Evolutionary conservation across 1,284 basidiomycete genomes (phyloP), one percentile per base, ranked within the genome.

Genomic region (Chondrostereum purpureum): DNA sequence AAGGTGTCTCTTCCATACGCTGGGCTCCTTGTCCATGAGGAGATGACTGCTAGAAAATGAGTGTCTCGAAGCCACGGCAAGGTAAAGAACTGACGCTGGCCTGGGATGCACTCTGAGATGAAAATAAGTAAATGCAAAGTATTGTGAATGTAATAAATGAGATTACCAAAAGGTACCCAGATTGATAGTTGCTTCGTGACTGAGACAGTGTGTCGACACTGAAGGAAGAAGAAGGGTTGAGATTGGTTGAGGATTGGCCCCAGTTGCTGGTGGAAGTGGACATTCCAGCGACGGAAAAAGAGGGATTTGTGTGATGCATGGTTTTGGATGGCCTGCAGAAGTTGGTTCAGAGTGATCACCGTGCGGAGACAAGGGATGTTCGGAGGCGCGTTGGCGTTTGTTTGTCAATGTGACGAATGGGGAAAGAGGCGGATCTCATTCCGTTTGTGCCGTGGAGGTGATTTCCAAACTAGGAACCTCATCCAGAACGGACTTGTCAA

Each of bases 101-200:
- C 58, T 82, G 81, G 8, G 75, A 77, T 13, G 73, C 66, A 36
- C 79, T 83, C 83, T 82, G 47, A 5, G 42, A 20, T 17, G 1
- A 36, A 38, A 49, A 17, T 50, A 10, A 42, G 21, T n/a, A 17
- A 22, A 20, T 22, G 19, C 5, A 47, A 42, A 42, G 18, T 33
- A 13, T 2, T 18, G 14, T 21, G 8, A 2, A 33, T 18, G 19
- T 16, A 48, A 18, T 33, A 48, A 27, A 10, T 16, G 11, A 24
- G 62, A 59, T 48, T 41, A 85, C 84, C 78, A 88, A 75, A 43
- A 87, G 69, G 61, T 87, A 88, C 2, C 84, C 84, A 35, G 82
- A 69, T 53, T 87, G 84, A 58, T 88, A 88, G 52, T 83, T 82
- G 42, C 78, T 78, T 50, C 82, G 70, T 2, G 81, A 78, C 61